Evolutionary conservation across 176 grass and related monocot species (phyloP), one percentile per base, ranked within the genome.

Genomic region (Cymbopogon citratus): DNA sequence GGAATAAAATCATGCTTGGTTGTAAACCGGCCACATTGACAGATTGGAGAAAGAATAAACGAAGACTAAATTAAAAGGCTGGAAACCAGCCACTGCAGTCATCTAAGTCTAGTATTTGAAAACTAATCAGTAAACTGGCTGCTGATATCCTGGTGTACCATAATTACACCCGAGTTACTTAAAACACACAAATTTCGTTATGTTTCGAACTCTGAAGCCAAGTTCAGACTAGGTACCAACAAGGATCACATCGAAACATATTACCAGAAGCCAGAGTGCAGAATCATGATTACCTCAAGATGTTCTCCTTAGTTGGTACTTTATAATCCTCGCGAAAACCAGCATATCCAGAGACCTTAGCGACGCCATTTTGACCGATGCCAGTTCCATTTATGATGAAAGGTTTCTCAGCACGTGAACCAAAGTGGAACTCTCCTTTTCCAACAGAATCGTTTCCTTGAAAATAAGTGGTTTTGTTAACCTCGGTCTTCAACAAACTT

Each of bases 361-460:
- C 12, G 12, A 79, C 49, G 16, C 76, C 83, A 83, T 76, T 73
- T 62, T 79, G 86, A 82, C 57, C 59, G 31, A 34, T 72, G 73
- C 48, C 24, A 26, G 63, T 75, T 75, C 75, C 86, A 79, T 48
- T 82, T 66, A 82, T 75, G 63, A 76, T 44, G 69, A 86, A 80
- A 62, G 89, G 80, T 61, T 46, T 88, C 66, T 85, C 82, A 54
- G 76, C 57, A 39, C 76, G 84, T 82, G 81, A 64, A 80, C 80
- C 71, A 7, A 86, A 88, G 65, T 71, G 75, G 81, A 88, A 84
- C 16, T 81, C 84, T 56, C 79, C 83, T 63, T 73, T 86, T 85
- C 79, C 63, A 69, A 73, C 59, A 86, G 56, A 86, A 73, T 81
- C n/a, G 66, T 81, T 81, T 85, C 83, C 83, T 77, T 85, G 77